Evolutionary conservation across 106 monocot species (phyloP), one percentile per base, ranked within the genome.

Genomic region (Platanthera zijinensis): DNA sequence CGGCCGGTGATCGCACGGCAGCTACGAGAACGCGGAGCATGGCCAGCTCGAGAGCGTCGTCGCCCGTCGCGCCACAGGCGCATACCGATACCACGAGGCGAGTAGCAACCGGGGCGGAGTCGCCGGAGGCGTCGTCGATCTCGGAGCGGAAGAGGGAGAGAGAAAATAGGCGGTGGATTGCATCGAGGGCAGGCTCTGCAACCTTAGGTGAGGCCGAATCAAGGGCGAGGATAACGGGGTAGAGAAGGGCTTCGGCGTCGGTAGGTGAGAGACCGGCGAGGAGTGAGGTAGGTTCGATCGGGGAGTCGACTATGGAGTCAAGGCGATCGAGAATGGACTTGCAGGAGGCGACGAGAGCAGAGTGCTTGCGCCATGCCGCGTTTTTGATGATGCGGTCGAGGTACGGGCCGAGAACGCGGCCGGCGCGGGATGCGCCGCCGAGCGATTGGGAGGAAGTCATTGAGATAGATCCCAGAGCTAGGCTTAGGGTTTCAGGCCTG

Each of bases 361-460:
- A 75, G 82, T 97, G 94, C 85, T 94, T 93, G 64, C 97, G 84
- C 97, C 97, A 97, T 9, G 97, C 86, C n/a, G 89, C 97, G 86
- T 97, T 97, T 81, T 97, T 97, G 67, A 94, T 83, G 91, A 97
- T 91, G 85, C 85, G 89, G 89, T 97, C 94, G 63, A 97, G 89
- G 66, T 91, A 82, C 1, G 94, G 97, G 28, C 94, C 94, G 48
- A 97, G 51, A 71, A 97, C 75, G 28, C 89, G 85, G 53, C 97
- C 94, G 9, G 88, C 82, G 28, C 84, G 72, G 59, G 97, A 83
- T 48, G 74, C 11, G 30, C 97, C 97, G 48, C 93, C 93, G 11
- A 94, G 80, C 30, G 87, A 7, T 17, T 83, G 79, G 62, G 78
- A 52, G 71, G 78, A 46, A 30, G 79, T 28, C 72, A 72, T 72